A percentile compares a stretch with the other conserved stretches of the same genome.
These are phyloP conservation scores for Microcyclosporella mali DNA, from an alignment of 2,329 filamentous ascomycete species.

Conservation along the genomic window DNA sequence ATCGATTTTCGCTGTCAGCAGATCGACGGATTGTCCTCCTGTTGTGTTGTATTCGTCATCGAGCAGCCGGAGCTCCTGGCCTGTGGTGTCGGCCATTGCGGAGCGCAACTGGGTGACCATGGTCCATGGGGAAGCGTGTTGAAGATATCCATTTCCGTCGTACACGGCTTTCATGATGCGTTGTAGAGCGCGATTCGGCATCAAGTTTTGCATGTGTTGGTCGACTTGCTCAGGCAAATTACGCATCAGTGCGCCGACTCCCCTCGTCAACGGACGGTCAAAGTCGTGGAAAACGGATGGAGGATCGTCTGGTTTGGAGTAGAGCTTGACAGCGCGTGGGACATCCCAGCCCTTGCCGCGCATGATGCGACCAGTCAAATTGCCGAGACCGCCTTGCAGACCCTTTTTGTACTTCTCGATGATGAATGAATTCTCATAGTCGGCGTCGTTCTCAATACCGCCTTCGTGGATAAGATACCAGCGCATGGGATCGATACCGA, in stretches of 20 bases:
- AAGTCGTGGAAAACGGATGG: background rate
- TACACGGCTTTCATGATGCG: slow-evolving; percentile 57
- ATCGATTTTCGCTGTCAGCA: slow-evolving; percentile 42
- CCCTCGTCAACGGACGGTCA: background rate
- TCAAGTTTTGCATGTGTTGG: slow-evolving; percentile 55
- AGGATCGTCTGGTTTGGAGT: slow-evolving; percentile 14
- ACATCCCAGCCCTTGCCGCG: slow-evolving; percentile 53
- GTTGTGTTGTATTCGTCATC: slow-evolving; percentile 15
- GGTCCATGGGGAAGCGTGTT: slow-evolving; percentile 63
- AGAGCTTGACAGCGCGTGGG: slow-evolving; percentile 26
- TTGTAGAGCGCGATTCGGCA: slow-evolving; percentile 61
- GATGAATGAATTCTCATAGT: slow-evolving; percentile 77
- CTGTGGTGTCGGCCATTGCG: slow-evolving; percentile 25
- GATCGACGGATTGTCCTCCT: slow-evolving; percentile 21
- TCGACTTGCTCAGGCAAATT: slow-evolving; percentile 40
- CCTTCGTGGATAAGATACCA: slow-evolving; percentile 83
- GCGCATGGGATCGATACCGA: slow-evolving; percentile 78
- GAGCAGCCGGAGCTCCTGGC: slow-evolving; percentile 21
- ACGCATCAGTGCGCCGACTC: slow-evolving; percentile 10
- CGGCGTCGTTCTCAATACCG: slow-evolving; percentile 67
- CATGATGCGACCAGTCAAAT: slow-evolving; percentile 66
- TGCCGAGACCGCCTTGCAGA: slow-evolving; percentile 72
- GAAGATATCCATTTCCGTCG: slow-evolving; percentile 62
- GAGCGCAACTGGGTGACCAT: slow-evolving; percentile 36
- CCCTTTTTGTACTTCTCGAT: slow-evolving; percentile 71